phyloP scores from a whole-genome alignment of 2,329 filamentous ascomycete species.

The Fusarium pseudocircinatum region DNA sequence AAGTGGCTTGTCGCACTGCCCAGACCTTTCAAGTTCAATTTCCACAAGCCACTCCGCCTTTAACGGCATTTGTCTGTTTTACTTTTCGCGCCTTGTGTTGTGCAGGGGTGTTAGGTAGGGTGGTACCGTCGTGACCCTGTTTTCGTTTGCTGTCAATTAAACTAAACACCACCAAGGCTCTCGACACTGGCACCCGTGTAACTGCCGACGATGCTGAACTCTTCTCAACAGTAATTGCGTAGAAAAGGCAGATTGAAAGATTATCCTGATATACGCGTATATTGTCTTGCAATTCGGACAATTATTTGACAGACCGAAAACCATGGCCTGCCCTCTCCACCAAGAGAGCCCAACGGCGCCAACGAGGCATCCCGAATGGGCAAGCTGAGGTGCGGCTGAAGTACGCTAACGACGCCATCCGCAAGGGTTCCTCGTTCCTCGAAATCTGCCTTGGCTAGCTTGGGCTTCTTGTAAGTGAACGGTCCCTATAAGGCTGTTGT shows the following conservation, averaged over 20 bases:
- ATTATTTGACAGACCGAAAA: not conserved
- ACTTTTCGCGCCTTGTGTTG: not conserved
- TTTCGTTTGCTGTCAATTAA: not conserved
- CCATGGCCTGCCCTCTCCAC: slow-evolving; percentile 16
- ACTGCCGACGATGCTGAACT: not conserved
- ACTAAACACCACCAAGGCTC: not conserved
- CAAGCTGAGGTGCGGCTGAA: slow-evolving; percentile 38
- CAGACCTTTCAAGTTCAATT: not conserved
- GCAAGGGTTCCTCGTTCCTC: slow-evolving; percentile 13
- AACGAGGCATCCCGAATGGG: slow-evolving; percentile 19
- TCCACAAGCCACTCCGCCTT: not conserved
- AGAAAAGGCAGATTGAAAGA: no score
- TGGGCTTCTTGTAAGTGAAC: slow-evolving; percentile 19
- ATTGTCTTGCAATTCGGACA: not conserved
- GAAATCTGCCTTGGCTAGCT: slow-evolving; percentile 45
- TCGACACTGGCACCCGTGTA: not conserved
- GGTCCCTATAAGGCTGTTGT: slow-evolving; percentile 8
- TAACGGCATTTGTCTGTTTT: not conserved
- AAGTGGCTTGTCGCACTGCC: slow-evolving; percentile 9
- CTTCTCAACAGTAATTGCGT: fast-evolving
- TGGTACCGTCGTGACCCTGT: not conserved
- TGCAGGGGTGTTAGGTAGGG: slow-evolving; percentile 7
- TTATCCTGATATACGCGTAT: not conserved
- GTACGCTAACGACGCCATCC: slow-evolving; percentile 36
- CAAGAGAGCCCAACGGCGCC: slow-evolving; percentile 17